Evolutionary conservation across 768 basidiomycete genomes (phyloP).

Genomic region (Tulasnella sp.): DNA sequence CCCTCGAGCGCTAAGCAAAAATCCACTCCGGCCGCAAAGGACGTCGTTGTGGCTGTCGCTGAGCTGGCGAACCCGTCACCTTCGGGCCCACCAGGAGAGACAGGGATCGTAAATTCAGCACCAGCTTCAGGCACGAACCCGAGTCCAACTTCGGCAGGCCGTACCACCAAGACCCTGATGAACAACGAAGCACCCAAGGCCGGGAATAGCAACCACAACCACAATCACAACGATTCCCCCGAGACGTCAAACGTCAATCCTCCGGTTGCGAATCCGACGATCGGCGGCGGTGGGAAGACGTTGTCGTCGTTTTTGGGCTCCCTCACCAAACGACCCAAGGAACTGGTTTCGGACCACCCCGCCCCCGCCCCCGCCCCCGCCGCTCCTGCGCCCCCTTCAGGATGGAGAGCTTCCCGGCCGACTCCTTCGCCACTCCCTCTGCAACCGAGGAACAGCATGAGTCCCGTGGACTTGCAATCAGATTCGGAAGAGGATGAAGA

Average conservation of each 20-base stretch:
- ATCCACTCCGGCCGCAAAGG: not conserved
- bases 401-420: not conserved
- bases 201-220: not conserved
- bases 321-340: not conserved
- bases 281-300: not conserved
- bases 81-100: not conserved
- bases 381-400: too few relatives aligned
- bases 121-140: not conserved
- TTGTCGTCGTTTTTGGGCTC: not conserved
- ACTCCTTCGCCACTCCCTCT: not conserved
- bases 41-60: not conserved
- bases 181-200: not conserved
- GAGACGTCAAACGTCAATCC: not conserved
- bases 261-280: not conserved
- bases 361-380: not conserved
- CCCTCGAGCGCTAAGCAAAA: not conserved
- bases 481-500: not conserved
- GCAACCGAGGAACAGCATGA: not conserved
- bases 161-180: not conserved
- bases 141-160: not conserved
- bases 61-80: not conserved
- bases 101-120: not conserved
- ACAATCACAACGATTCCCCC: not conserved
- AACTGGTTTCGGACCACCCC: not conserved
- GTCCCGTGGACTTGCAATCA: not conserved